Conservation (phyloP, 805 yeast genomes). For the Wickerhamomyces tratensis region DNA sequence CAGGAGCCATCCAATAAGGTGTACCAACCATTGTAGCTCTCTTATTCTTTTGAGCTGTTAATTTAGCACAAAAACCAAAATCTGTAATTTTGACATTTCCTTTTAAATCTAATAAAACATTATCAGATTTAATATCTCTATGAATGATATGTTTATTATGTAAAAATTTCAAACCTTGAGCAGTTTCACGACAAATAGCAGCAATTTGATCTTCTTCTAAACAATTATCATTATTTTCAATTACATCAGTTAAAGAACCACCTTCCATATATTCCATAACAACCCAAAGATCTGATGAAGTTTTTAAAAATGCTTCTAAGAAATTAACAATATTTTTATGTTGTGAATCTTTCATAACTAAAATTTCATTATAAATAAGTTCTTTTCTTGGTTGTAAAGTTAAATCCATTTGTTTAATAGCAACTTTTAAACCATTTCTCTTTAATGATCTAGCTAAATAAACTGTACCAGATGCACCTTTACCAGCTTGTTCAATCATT, state of each 20-base stretch:
- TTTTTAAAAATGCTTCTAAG: conserved; percentile 79
- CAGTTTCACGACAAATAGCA: conserved; percentile 81
- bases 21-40: conserved; percentile 99
- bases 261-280: conserved; percentile 99
- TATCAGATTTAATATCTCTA: conserved; percentile 94
- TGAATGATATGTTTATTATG: conserved; percentile 92
- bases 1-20: conserved; percentile 99
- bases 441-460: conserved; percentile 66
- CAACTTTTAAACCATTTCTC: conserved; percentile 60
- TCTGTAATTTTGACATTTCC: conserved; percentile 94
- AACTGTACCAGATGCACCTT: conserved; percentile 97
- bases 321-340: conserved; percentile 94
- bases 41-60: conserved; percentile 73
- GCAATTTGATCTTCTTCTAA: conserved; percentile 86
- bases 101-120: conserved; percentile 70
- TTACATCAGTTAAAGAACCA: conserved; percentile 92
- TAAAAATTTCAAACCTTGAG: conserved; percentile 83
- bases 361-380: conserved; percentile 86
- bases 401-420: conserved; percentile 93
- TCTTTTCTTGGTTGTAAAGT: conserved; percentile 91
- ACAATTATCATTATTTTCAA: conserved; percentile 69
- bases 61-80: conserved; percentile 95
- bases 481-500: conserved; percentile 83
- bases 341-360: conserved; percentile 93
- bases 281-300: conserved; percentile 86